Percentiles rank a stretch among this genome's conserved stretches.
Conservation (phyloP, 2,329 filamentous ascomycete species). For the Calonectria leucothoes region DNA sequence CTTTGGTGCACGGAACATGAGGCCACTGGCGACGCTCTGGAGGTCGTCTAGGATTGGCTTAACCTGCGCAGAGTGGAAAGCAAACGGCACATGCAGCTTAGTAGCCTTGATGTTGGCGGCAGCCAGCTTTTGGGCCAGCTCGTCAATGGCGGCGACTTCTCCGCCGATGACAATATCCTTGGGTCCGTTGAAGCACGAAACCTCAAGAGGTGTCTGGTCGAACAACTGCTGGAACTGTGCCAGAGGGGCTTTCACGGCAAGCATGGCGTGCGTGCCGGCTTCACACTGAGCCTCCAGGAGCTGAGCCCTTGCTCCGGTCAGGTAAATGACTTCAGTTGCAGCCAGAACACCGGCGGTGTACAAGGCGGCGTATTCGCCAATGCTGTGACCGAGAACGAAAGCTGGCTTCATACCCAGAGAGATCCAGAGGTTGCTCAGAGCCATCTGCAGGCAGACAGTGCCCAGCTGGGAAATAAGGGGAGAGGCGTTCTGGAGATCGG, state of each 20-base stretch:
- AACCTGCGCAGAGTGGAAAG: conserved; percentile 50
- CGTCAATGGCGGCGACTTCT: conserved; percentile 7
- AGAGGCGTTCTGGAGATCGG: conserved; percentile 19
- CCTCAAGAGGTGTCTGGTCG: conserved; percentile 43
- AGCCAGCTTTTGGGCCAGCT: neutral
- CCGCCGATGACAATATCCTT: conserved; percentile 64
- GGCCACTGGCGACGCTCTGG: conserved; percentile 35
- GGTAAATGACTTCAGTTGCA: conserved; percentile 68
- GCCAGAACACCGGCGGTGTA: conserved; percentile 72
- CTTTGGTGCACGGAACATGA: neutral
- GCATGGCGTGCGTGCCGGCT: conserved; percentile 45
- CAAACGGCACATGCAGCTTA: conserved; percentile 47
- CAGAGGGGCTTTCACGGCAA: conserved; percentile 37
- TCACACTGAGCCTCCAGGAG: conserved; percentile 66
- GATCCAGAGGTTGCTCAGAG: conserved; percentile 48
- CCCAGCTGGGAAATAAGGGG: conserved; percentile 50
- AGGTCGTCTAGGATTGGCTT: conserved; percentile 60
- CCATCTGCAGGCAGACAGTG: conserved; percentile 50
- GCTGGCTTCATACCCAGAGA: conserved; percentile 51
- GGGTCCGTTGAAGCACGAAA: conserved; percentile 72
- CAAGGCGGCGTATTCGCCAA: conserved; percentile 54
- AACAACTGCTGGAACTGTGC: conserved; percentile 20
- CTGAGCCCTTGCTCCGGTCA: conserved; percentile 69
- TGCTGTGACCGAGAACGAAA: conserved; percentile 61
- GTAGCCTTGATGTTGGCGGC: conserved; percentile 42